Conservation (phyloP, 495 filamentous ascomycete genomes). For the Aspergillus avenaceus region DNA sequence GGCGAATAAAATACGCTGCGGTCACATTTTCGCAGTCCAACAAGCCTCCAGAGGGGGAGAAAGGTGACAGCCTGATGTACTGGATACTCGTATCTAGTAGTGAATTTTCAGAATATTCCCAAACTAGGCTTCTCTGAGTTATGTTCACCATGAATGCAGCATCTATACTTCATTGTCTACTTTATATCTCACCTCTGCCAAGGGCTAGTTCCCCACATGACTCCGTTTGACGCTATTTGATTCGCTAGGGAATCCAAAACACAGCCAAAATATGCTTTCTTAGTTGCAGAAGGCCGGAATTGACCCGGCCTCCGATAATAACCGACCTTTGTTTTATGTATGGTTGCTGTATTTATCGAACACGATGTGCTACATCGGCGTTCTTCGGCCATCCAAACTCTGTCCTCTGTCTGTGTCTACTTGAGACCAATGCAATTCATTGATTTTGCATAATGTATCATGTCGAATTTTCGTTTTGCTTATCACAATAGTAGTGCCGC, state of each 20-base stretch:
- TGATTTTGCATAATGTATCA: too few relatives aligned
- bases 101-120: not conserved
- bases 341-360: not conserved
- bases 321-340: slow-evolving; percentile 19
- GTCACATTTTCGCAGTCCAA: not conserved
- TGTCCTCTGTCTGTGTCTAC: too few relatives aligned
- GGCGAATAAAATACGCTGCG: not conserved
- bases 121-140: not conserved
- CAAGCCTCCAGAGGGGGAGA: not conserved
- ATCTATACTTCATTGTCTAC: not conserved
- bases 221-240: slow-evolving; percentile 10
- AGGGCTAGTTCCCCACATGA: slow-evolving; percentile 10
- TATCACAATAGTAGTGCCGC: too few relatives aligned
- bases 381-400: slow-evolving; percentile 1
- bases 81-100: too few relatives aligned
- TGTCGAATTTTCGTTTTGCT: too few relatives aligned
- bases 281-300: slow-evolving; percentile 42
- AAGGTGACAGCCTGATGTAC: not conserved
- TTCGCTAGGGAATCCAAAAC: slow-evolving; percentile 18
- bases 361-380: not conserved
- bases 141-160: not conserved
- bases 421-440: too few relatives aligned
- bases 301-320: slow-evolving; percentile 43
- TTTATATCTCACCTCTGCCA: slow-evolving; percentile 27
- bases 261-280: slow-evolving; percentile 20